phyloP scores from a whole-genome alignment of 2,329 filamentous ascomycete species.

The Arthrobotrys pseudoclavata region DNA sequence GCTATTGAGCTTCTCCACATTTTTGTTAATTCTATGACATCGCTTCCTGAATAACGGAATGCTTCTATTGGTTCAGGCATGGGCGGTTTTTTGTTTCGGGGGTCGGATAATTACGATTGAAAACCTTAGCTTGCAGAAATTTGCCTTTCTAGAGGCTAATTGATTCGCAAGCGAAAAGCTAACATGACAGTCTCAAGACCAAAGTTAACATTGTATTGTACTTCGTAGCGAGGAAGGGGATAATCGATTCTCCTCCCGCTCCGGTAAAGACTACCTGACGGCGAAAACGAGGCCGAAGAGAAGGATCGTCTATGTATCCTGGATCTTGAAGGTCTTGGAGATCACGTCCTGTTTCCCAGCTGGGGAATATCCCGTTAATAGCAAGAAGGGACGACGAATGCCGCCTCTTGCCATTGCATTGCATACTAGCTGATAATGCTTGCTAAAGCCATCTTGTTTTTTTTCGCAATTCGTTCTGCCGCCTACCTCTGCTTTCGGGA shows the following conservation, averaged over 20 bases:
- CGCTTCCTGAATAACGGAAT: constrained; percentile 56
- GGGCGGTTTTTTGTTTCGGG: constrained; percentile 45
- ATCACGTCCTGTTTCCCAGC: constrained; percentile 18
- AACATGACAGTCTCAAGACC: constrained; percentile 1
- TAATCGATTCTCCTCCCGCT: constrained; percentile 17
- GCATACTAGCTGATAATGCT: constrained; percentile 46
- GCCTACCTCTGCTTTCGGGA: constrained; percentile 36
- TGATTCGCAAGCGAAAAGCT: constrained; percentile 29
- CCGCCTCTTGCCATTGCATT: constrained; percentile 59
- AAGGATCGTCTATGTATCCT: constrained; percentile 33
- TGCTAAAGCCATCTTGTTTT: constrained; percentile 41
- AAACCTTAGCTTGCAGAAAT: constrained; percentile 41
- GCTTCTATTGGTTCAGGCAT: constrained; percentile 37
- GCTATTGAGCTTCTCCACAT: constrained; percentile 40
- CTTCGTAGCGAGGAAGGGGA: neutral
- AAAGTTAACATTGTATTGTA: constrained; percentile 6
- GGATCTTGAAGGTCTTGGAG: constrained; percentile 34
- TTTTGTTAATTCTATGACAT: constrained; percentile 52
- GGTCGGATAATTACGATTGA: constrained; percentile 54
- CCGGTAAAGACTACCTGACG: neutral
- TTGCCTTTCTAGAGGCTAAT: constrained; percentile 46
- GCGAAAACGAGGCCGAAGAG: constrained; percentile 4
- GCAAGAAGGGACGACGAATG: constrained; percentile 41
- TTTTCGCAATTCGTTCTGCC: constrained; percentile 60
- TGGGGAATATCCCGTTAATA: constrained; percentile 17